phyloP scores from a whole-genome alignment of 805 yeast species.

The Jamesozyma piceae region DNA sequence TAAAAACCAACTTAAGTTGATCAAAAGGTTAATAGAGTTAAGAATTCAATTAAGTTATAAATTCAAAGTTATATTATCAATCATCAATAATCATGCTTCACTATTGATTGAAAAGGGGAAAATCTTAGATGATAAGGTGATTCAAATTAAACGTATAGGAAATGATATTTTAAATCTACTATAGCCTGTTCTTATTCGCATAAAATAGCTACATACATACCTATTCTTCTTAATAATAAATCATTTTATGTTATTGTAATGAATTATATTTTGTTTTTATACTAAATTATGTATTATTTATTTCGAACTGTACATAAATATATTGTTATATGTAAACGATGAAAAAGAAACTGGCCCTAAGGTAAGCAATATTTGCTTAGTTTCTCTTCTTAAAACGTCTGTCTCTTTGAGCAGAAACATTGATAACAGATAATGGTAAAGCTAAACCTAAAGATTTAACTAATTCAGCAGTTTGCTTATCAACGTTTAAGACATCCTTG shows the following conservation, averaged over 20 bases:
- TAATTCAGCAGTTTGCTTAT: constrained; percentile 91
- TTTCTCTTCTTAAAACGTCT: constrained; percentile 91
- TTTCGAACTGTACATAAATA: background rate
- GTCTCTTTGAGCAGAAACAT: constrained; percentile 82
- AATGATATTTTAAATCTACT: constrained; percentile 32
- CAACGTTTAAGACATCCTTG: constrained; percentile 94
- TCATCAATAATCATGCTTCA: constrained; percentile 32
- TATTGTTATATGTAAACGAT: background rate
- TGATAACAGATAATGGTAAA: constrained; percentile 75
- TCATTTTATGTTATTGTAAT: background rate
- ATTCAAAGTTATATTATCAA: constrained; percentile 32
- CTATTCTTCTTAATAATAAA: too few relatives aligned
- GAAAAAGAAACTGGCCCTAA: background rate
- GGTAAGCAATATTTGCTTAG: constrained; percentile 37
- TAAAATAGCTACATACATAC: too few relatives aligned
- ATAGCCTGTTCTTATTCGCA: constrained; percentile 6
- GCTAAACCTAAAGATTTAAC: constrained; percentile 89
- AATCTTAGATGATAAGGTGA: constrained; percentile 29
- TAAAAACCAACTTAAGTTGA: constrained; percentile 28
- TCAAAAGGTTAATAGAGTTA: constrained; percentile 29
- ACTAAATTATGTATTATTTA: background rate
- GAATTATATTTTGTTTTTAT: background rate
- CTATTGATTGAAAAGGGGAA: constrained; percentile 28
- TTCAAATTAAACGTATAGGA: constrained; percentile 35
- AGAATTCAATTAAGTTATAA: constrained; percentile 35